Percentiles rank a stretch among this genome's conserved stretches.
Evolutionary conservation across 2,329 filamentous ascomycete genomes (phyloP).

Genomic region (Leptographium procerum): DNA sequence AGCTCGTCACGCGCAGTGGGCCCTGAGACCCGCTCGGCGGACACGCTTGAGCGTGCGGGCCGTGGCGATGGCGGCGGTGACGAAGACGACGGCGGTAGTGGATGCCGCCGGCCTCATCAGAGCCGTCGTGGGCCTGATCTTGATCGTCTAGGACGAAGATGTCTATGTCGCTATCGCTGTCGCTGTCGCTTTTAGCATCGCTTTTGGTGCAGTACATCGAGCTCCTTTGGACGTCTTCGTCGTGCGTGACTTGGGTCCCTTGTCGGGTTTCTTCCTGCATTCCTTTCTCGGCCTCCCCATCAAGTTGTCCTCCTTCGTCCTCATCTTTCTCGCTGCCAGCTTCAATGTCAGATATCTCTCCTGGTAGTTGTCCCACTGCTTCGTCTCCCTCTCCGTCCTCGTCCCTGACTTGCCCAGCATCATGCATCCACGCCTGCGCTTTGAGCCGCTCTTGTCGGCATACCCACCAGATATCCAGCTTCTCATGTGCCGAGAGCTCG

Average conservation of each 20-base stretch:
- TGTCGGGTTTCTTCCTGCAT: too few relatives aligned
- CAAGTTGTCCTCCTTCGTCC: not conserved
- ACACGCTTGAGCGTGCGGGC: not conserved
- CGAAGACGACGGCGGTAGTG: not conserved
- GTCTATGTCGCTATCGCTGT: slow-evolving; percentile 2
- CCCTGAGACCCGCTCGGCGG: not conserved
- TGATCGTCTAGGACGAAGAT: not conserved
- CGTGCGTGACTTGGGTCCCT: not conserved
- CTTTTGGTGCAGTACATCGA: too few relatives aligned
- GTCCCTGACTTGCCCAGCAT: too few relatives aligned
- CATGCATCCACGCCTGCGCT: slow-evolving; percentile 10
- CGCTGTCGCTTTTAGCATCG: slow-evolving; percentile 5
- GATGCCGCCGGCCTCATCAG: not conserved
- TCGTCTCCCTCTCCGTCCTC: slow-evolving; percentile 19
- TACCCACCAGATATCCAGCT: slow-evolving; percentile 23
- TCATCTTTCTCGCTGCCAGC: not conserved
- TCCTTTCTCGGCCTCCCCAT: not conserved
- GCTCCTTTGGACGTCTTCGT: not conserved
- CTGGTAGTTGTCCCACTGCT: not conserved
- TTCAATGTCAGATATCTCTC: not conserved
- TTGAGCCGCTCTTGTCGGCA: slow-evolving; percentile 16
- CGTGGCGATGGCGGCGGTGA: not conserved
- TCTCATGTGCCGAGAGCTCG: slow-evolving; percentile 24
- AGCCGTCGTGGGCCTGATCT: not conserved
- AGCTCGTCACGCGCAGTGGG: not conserved